These are phyloP conservation scores for Penicillium riverlandense DNA, from an alignment of 495 filamentous ascomycete species.

Conservation along the genomic window DNA sequence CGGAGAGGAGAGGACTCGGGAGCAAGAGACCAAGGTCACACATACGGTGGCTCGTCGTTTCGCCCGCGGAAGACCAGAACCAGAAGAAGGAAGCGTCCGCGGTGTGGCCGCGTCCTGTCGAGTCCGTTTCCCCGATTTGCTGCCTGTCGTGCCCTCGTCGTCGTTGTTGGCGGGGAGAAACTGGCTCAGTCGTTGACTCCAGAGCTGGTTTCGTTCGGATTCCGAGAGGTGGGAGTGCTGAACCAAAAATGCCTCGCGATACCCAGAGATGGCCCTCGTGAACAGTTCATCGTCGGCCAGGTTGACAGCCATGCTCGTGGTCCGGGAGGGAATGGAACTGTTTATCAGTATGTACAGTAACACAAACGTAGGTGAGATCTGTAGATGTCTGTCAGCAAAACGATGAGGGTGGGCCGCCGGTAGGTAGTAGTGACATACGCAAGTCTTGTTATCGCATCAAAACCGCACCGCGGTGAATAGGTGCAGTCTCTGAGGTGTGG, in stretches of 20 bases:
- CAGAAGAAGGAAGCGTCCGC: conserved; percentile 30
- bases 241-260: conserved; percentile 40
- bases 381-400: no score
- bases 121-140: conserved; percentile 36
- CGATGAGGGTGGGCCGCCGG: no score
- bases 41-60: conserved; percentile 48
- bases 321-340: conserved; percentile 5
- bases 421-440: not conserved
- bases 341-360: conserved; percentile 20
- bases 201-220: conserved; percentile 36
- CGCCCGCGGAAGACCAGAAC: conserved; percentile 33
- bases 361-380: not conserved
- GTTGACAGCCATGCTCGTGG: conserved; percentile 28
- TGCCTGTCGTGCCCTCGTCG: conserved; percentile 9
- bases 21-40: conserved; percentile 39
- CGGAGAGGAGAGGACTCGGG: conserved; percentile 20
- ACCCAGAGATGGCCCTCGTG: conserved; percentile 38
- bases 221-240: conserved; percentile 39
- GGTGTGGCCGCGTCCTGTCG: conserved; percentile 35
- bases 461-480: not conserved
- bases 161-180: conserved; percentile 27
- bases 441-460: not conserved
- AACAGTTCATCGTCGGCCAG: conserved; percentile 39
- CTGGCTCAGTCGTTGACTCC: conserved; percentile 34
- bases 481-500: no score